phyloP scores from a whole-genome alignment of 345 rosid genomes.

The Citropsis articulata region DNA sequence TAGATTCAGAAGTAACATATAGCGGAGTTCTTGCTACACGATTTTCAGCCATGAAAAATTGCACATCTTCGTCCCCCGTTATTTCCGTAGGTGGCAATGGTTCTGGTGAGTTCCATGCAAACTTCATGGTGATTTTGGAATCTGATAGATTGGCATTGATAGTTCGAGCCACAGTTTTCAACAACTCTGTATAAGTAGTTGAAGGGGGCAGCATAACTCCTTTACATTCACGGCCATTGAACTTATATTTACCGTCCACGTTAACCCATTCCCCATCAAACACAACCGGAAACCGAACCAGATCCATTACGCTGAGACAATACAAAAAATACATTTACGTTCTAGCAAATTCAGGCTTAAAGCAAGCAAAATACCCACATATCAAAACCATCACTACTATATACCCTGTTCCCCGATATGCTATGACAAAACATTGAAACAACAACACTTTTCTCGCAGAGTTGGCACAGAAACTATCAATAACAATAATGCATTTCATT shows the following conservation, averaged over 20 bases:
- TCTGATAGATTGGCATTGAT: background rate
- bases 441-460: too few relatives aligned
- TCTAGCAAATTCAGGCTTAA: background rate
- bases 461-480: too few relatives aligned
- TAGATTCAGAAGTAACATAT: background rate
- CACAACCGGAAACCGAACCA: conserved; percentile 7
- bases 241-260: background rate
- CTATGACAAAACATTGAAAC: too few relatives aligned
- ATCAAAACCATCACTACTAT: background rate
- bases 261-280: conserved; percentile 5
- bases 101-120: conserved; percentile 4
- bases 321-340: background rate
- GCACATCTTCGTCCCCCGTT: background rate
- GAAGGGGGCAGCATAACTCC: background rate
- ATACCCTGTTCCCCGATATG: background rate
- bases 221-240: conserved; percentile 1
- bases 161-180: background rate
- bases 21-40: background rate
- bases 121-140: conserved; percentile 6
- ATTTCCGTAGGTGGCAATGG: background rate
- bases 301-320: background rate
- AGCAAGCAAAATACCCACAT: background rate
- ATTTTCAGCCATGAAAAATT: conserved; percentile 8
- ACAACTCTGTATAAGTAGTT: background rate
- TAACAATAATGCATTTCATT: too few relatives aligned